Conservation (phyloP, 345 rosid species). For the Turnera subulata region DNA sequence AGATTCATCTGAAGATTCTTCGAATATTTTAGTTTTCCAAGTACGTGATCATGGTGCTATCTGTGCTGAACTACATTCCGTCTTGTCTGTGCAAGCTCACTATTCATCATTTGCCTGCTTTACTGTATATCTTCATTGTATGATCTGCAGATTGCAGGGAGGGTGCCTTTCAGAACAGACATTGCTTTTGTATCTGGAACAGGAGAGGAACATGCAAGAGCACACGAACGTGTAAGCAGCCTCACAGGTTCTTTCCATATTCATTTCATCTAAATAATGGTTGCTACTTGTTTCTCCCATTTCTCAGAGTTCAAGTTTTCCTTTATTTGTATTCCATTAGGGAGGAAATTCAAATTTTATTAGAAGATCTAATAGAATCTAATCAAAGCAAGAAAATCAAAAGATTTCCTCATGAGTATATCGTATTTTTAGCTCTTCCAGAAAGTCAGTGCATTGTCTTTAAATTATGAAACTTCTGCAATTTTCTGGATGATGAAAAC, state of each 20-base stretch:
- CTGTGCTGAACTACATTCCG: constrained; percentile 5
- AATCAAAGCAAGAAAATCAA: too few species aligned
- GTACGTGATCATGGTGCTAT: constrained; percentile 25
- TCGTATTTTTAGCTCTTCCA: too few species aligned
- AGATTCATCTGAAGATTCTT: constrained; percentile 49
- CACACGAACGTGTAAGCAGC: constrained; percentile 52
- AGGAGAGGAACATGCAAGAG: constrained; percentile 29
- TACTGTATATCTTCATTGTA: constrained; percentile 12
- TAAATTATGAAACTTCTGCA: too few species aligned
- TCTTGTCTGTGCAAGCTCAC: constrained; percentile 8
- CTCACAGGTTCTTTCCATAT: constrained; percentile 59
- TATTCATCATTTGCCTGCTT: constrained; percentile 8
- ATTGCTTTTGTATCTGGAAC: constrained; percentile 70
- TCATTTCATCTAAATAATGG: constrained; percentile 7
- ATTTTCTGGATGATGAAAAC: too few species aligned
- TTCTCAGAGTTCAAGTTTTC: constrained; percentile 8
- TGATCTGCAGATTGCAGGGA: constrained; percentile 59
- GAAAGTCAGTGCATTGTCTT: too few species aligned
- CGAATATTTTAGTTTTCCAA: constrained; percentile 79
- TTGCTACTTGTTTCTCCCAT: background rate
- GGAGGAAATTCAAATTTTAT: too few species aligned
- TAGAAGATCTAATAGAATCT: too few species aligned
- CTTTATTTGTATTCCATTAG: too few species aligned
- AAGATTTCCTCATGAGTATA: too few species aligned
- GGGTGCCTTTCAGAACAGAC: constrained; percentile 58